Conservation (phyloP, 2,329 filamentous ascomycete genomes). For the Botrytis aclada region DNA sequence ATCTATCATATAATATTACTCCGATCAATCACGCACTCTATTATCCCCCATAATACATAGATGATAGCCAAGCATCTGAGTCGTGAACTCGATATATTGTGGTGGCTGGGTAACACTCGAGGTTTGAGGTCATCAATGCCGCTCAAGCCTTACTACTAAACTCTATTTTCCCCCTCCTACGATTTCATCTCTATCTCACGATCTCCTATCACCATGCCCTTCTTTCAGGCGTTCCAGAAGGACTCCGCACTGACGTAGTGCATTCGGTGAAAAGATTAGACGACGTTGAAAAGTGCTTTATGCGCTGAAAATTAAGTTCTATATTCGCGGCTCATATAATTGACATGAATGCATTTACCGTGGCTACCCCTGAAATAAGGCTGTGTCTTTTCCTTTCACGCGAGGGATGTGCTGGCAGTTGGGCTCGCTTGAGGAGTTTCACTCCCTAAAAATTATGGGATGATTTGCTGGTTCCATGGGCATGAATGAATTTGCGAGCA, state of each 20-base stretch:
- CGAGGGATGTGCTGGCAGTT: slow-evolving; percentile 17
- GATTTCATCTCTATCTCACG: background rate
- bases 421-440: background rate
- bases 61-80: background rate
- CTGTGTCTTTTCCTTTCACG: background rate
- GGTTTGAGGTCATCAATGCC: slow-evolving; percentile 2
- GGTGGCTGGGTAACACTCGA: background rate
- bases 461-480: slow-evolving; percentile 2
- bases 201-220: background rate
- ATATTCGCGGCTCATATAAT: background rate
- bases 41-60: background rate
- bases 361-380: slow-evolving; percentile 12
- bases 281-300: background rate
- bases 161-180: background rate
- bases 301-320: slow-evolving; percentile 10
- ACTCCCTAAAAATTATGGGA: background rate
- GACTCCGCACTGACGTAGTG: slow-evolving; percentile 10
- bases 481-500: slow-evolving; percentile 10
- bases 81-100: background rate
- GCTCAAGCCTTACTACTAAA: background rate
- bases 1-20: background rate
- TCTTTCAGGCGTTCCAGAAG: slow-evolving; percentile 2
- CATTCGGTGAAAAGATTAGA: background rate
- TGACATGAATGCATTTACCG: background rate
- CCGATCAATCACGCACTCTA: background rate